Evolutionary conservation across 345 rosid species (phyloP).

Genomic region (Triadica sebifera): DNA sequence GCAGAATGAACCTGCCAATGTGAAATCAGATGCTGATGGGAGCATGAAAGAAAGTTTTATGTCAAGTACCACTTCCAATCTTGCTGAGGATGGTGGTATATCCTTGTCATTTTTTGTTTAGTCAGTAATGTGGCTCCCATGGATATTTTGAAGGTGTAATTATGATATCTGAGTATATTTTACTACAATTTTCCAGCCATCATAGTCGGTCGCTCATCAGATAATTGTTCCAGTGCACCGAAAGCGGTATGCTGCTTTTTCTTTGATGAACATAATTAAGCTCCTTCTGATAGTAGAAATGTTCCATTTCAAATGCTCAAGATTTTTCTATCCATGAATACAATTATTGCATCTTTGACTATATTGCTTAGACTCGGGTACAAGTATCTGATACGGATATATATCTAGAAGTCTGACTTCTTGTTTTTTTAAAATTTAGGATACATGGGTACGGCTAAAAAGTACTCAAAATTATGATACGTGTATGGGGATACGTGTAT

Average conservation of each 20-base stretch:
- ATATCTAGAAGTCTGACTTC: no score
- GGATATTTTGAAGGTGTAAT: slow-evolving; percentile 7
- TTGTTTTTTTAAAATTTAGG: no score
- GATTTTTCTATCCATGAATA: slow-evolving; percentile 6
- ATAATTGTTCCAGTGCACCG: slow-evolving; percentile 27
- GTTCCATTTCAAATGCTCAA: neutral
- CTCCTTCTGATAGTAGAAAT: neutral
- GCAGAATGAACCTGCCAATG: slow-evolving; percentile 52
- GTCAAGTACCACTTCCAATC: slow-evolving; percentile 49
- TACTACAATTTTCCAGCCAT: slow-evolving; percentile 43
- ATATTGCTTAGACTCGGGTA: no score
- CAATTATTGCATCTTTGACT: neutral
- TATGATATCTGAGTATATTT: slow-evolving; percentile 30
- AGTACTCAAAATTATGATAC: no score
- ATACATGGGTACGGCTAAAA: no score
- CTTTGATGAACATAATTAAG: neutral
- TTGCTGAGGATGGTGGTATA: slow-evolving; percentile 41
- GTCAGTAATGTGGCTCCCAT: neutral
- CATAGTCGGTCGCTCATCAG: slow-evolving; percentile 18
- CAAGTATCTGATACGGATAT: no score
- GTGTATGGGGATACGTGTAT: no score
- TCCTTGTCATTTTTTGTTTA: slow-evolving; percentile 9
- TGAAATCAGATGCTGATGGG: slow-evolving; percentile 50
- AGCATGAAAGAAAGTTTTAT: slow-evolving; percentile 48
- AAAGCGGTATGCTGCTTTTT: slow-evolving; percentile 41